Base-by-base conservation (phyloP, 352 stramenopile genomes). In the Pythium chondricola region DNA sequence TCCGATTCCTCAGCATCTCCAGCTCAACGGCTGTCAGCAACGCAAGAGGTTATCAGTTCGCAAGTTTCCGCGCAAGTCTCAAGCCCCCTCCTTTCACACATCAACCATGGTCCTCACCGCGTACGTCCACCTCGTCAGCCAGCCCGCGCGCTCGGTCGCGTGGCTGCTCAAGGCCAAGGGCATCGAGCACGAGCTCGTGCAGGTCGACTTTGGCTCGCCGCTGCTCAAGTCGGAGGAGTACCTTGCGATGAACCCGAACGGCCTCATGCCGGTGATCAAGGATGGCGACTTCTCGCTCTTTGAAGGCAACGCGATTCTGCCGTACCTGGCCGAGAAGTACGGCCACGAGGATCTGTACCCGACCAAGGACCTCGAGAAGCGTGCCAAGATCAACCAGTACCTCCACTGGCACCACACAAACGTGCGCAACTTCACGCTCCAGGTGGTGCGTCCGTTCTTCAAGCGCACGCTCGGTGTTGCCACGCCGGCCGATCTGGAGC, bases 331-430 rank as follows among this genome's bases (percentile, higher is more conserved):
- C 8, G 52, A 78, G 41, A 80, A 74, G 51, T 60, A 67, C 44
- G 56, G 42, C 29, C 75, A 59, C 60, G 72, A 63, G 8, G 67
- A 75, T 41, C 29, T 82, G 18, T 84, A 84, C 48, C 73, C 71
- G 31, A n/a, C n/a, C n/a, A 64, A 9, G 11, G 67, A 81, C 25
- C 13, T 64, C 0, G 35, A 71, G 43, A 61, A 57, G n/a, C 74
- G 64, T 26, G 69, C 71, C 16, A 84, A 84, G 46, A 30, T 87
- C 24, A 72, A 84, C 58, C 32, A 87, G 60, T 83, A 79, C 49
- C 52, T 86, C 26, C 62, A 80, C 62, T 87, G 75, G 75, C 75
- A 87, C 57, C 75, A 87, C 69, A 82, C 64, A 39, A 74, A 71
- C 52, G 54, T 53, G 33, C 74, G 74, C 16, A 31, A 65, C 18